Evolutionary conservation across 257 asterid species (phyloP), one percentile per base, ranked within the genome.

Genomic region (Lavandula angustifolia): DNA sequence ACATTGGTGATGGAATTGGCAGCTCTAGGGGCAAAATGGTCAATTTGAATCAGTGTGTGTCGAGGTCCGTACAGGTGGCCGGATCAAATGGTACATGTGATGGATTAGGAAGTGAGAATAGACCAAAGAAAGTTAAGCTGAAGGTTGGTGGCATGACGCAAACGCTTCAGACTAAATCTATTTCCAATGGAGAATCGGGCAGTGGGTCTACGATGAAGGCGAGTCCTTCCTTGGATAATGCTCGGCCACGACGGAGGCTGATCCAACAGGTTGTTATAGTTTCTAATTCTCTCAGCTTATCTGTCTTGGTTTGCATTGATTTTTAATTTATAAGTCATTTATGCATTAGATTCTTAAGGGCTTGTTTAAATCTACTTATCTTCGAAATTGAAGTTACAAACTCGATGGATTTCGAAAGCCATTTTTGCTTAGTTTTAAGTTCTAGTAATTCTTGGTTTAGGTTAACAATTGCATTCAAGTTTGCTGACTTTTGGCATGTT

Each of bases 121-220:
- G 75, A 71, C 73, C 71, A n/a, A 86, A 84, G 72, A 90, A 80
- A 49, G 86, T 87, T 74, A 90, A 82, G 77, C 76, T 94, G 78
- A 94, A 86, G 82, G 94, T 94, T 70, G 95, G 96, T 64, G 97
- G 99, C 53, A 85, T 89, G 40, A 84, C 83, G 0, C 88, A 88
- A 54, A 87, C 92, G 13, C 80, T 92, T 61, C 96, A 87, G 72
- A 75, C 95, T 47, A 89, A 89, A 73, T 61, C 88, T 66, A 69
- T 67, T 71, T 75, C 83, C 49, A 81, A 70, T 67, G 85, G 95
- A 57, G 75, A 79, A 50, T 82, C 85, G 9, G 80, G 80, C 48
- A 67, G 80, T 44, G 84, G 82, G 54, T 69, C 82, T 48, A 67
- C 76, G 55, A 38, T 72, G 18, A 94, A 81, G 79, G 67, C 68